Percentiles rank a stretch among this genome's conserved stretches.
Conservation (phyloP, 2,329 filamentous ascomycete species). For the Aspergillus unguis region DNA sequence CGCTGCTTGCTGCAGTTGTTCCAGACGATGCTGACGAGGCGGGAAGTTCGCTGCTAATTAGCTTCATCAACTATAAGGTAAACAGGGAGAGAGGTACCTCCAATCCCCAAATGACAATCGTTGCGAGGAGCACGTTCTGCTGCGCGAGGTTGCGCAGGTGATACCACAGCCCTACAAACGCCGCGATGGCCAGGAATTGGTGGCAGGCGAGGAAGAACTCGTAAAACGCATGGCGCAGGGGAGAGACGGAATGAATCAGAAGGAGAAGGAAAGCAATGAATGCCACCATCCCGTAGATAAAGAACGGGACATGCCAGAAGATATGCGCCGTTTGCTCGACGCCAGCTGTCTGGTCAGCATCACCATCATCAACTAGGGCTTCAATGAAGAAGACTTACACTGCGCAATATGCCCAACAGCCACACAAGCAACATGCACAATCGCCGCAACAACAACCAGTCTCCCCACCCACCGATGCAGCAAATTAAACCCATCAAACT, state of each 20-base stretch:
- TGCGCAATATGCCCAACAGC: slow-evolving; percentile 21
- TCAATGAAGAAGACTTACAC: slow-evolving; percentile 16
- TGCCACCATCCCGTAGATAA: slow-evolving; percentile 34
- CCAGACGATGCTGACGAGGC: slow-evolving; percentile 49
- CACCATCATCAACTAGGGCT: background rate
- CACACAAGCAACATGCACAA: slow-evolving; percentile 59
- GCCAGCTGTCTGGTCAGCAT: slow-evolving; percentile 24
- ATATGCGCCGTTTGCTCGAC: slow-evolving; percentile 50
- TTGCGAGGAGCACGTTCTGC: slow-evolving; percentile 30
- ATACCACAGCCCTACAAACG: slow-evolving; percentile 40
- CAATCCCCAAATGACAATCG: slow-evolving; percentile 33
- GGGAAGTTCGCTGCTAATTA: slow-evolving; percentile 38
- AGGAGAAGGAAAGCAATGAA: slow-evolving; percentile 39
- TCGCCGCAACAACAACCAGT: slow-evolving; percentile 63
- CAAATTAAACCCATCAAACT: slow-evolving; percentile 92
- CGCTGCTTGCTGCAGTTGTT: slow-evolving; percentile 48
- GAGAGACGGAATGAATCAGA: slow-evolving; percentile 40
- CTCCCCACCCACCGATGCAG: slow-evolving; percentile 79
- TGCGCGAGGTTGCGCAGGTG: slow-evolving; percentile 30
- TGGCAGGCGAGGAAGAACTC: slow-evolving; percentile 45
- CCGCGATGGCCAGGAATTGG: slow-evolving; percentile 38
- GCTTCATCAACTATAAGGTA: background rate
- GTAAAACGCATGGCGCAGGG: slow-evolving; percentile 44
- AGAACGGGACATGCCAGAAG: slow-evolving; percentile 29
- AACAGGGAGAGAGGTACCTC: slow-evolving; percentile 28